phyloP scores from a whole-genome alignment of 345 rosid species.

The Trapa incisa region DNA sequence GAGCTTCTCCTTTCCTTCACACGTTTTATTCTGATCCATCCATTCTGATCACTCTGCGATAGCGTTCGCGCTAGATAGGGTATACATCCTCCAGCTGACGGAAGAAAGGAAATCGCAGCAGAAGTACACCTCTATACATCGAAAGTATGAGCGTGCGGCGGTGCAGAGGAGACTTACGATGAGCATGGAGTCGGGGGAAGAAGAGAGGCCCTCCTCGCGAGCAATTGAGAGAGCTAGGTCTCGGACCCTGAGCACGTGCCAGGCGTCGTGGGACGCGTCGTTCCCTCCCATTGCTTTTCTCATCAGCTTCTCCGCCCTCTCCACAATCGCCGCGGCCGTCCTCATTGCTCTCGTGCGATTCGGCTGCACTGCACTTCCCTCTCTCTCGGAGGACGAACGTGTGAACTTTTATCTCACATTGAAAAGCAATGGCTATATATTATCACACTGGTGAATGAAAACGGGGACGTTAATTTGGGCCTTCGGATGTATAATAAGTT shows the following conservation, averaged over 20 bases:
- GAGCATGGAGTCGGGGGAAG: constrained; percentile 60
- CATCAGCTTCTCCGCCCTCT: constrained; percentile 40
- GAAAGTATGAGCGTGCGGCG: neutral
- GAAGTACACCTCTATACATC: neutral
- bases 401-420: too few species aligned
- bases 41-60: too few species aligned
- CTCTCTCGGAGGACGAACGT: neutral
- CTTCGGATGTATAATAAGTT: too few species aligned
- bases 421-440: too few species aligned
- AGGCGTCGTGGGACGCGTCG: constrained; percentile 76
- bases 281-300: constrained; percentile 51
- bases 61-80: too few species aligned
- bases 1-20: too few species aligned
- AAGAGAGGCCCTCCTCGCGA: constrained; percentile 68
- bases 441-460: too few species aligned
- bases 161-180: constrained; percentile 23
- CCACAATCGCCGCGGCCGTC: constrained; percentile 13
- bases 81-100: neutral
- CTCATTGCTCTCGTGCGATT: neutral
- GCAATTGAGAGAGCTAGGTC: constrained; percentile 78
- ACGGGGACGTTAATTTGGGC: too few species aligned
- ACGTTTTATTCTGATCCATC: too few species aligned
- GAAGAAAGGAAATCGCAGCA: neutral
- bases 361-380: neutral
- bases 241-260: constrained; percentile 71